Evolutionary conservation across 805 yeast genomes (phyloP).

Genomic region (Candida nemodendra): DNA sequence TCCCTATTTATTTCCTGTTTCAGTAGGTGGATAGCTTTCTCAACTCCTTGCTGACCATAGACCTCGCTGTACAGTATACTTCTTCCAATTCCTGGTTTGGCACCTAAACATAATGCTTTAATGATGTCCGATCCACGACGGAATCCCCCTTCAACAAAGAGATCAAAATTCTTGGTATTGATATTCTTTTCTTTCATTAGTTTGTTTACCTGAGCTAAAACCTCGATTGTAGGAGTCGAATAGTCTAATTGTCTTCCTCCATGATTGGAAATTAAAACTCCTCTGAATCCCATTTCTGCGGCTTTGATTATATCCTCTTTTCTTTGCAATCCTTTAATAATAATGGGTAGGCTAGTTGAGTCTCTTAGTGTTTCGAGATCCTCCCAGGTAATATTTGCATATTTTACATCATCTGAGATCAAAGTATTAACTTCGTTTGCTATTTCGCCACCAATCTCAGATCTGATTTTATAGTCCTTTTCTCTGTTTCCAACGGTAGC

Average conservation of each 20-base stretch:
- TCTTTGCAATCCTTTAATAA: conserved; percentile 64
- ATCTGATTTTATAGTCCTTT: conserved; percentile 73
- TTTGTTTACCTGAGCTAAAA: conserved; percentile 54
- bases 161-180: conserved; percentile 51
- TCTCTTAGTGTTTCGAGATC: conserved; percentile 53
- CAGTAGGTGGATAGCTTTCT: conserved; percentile 56
- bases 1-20: conserved; percentile 56
- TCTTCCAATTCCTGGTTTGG: conserved; percentile 65
- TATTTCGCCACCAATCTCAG: conserved; percentile 42
- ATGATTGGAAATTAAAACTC: conserved; percentile 68
- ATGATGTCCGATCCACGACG: conserved; percentile 43
- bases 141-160: conserved; percentile 49
- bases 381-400: conserved; percentile 51
- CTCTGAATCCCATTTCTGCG: conserved; percentile 56
- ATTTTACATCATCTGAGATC: conserved; percentile 23
- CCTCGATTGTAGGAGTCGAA: conserved; percentile 59
- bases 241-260: conserved; percentile 74
- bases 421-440: conserved; percentile 14
- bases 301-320: conserved; percentile 65
- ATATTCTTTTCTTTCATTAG: conserved; percentile 40
- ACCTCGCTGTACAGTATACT: conserved; percentile 76
- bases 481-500: conserved; percentile 84
- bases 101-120: conserved; percentile 45
- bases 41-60: conserved; percentile 76
- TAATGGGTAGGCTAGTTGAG: conserved; percentile 46